A percentile compares a stretch with the other conserved stretches of the same genome.
Evolutionary conservation across 129 eudicot species (phyloP).

Genomic region (Escallonia rubra): DNA sequence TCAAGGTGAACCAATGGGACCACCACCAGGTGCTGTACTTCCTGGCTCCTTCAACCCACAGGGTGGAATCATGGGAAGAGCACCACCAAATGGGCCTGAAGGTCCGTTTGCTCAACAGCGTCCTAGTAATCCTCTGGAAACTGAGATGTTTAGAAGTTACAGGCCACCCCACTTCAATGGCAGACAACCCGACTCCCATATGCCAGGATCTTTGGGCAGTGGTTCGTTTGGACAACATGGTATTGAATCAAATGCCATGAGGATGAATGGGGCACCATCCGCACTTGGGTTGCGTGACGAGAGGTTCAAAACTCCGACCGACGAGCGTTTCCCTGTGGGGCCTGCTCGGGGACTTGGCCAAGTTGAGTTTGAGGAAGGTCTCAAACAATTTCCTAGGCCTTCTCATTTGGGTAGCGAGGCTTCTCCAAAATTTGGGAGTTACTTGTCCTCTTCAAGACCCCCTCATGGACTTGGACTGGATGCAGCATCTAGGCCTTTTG

Average conservation of each 20-base stretch:
- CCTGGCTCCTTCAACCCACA: conserved; percentile 29
- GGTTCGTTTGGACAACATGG: conserved; percentile 45
- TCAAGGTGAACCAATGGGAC: conserved; percentile 34
- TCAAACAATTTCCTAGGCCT: conserved; percentile 40
- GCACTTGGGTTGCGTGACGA: conserved; percentile 42
- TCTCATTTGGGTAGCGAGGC: conserved; percentile 34
- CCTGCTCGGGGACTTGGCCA: conserved; percentile 31
- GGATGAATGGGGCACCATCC: conserved; percentile 45
- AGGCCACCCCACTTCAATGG: conserved; percentile 37
- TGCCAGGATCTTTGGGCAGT: conserved; percentile 44
- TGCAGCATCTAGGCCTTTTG: conserved; percentile 43
- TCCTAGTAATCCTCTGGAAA: conserved; percentile 35
- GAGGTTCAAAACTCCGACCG: conserved; percentile 28
- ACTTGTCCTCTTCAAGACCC: conserved; percentile 25
- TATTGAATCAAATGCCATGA: conserved; percentile 25
- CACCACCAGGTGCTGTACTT: conserved; percentile 23
- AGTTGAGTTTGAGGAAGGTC: conserved; percentile 33
- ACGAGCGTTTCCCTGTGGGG: conserved; percentile 33
- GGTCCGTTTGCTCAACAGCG: conserved; percentile 26
- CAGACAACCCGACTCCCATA: conserved; percentile 31
- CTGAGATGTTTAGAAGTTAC: conserved; percentile 41
- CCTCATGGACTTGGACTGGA: conserved; percentile 25
- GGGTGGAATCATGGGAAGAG: conserved; percentile 30
- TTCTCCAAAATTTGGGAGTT: conserved; percentile 30
- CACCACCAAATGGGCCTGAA: conserved; percentile 38